Base-by-base conservation (phyloP, 2,329 filamentous ascomycete genomes). In the Thermoascus crustaceus region DNA sequence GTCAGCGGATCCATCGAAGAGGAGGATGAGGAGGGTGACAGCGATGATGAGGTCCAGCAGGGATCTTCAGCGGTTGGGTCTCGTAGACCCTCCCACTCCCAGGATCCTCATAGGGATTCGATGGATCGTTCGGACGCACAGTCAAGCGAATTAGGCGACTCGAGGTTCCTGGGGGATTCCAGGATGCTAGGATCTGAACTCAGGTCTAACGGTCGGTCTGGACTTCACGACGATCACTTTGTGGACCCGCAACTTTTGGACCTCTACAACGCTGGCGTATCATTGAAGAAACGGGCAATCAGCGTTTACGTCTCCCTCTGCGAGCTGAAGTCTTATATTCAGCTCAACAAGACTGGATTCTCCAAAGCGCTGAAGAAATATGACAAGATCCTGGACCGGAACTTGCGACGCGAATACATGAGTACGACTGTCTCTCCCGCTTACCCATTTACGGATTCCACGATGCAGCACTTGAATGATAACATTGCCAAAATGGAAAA, bases 311-410 rank as follows among this genome's bases (percentile, higher is more conserved):
- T 98, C 30, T 83, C 85, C 46, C 69, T 96, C 11, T 95, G 89
- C 64, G 91, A 95, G 60, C 76, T 98, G 52, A 93, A 94, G 57
- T 96, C 89, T 2, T 98, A 88, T 54, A 80, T 88, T 37, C 89
- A 96, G 65, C 76, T 98, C 43, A 98, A 98, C 71, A 83, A 84
- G 63, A 98, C 91, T 0, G 91, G 91, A 8, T 98, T 98, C 64
- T 78, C 81, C 53, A 98, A 98, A 64, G 88, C 94, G 1, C 67
- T 96, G 47, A 98, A 98, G 66, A 98, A 98, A 62, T 98, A 91
- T 54, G 91, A 98, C 71, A 98, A 98, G 69, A 96, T 84, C 38
- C 66, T 94, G 39, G 82, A 95, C 60, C 80, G 81, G 45, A 80
- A 80, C 49, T 69, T 96, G 37, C 87, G 89, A 46, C 68, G 75